Evolutionary conservation across 1,139 yeast species (phyloP), one percentile per base, ranked within the genome.

Genomic region (Debaryomyces nepalensis): DNA sequence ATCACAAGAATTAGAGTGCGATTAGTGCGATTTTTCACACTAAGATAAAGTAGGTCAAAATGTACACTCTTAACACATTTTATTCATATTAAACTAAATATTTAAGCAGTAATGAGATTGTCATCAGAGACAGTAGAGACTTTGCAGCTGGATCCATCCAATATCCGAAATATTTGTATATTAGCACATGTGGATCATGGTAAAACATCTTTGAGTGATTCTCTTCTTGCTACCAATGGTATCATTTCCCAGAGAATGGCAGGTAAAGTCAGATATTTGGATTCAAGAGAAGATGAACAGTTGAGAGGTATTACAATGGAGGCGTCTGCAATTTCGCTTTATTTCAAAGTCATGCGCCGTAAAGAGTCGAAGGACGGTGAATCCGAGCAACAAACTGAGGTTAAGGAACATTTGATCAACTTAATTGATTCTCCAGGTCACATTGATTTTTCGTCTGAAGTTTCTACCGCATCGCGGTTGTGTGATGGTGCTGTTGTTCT

Each of bases 151-250:
- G 78, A 84, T 49, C 83, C 96, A 1, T 68, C 76, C 8, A 70
- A 81, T 47, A 82, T 93, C 26, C 74, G 99, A 46, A 95, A 95
- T 63, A 89, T 95, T 35, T 95, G 99, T 64, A 90, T 95, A 48
- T 73, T 95, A 41, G 99, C 99, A 1, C 99, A 95, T 66, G 99
- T 95, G 23, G 99, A 95, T 61, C 99, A 95, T 61, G 99, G 99
- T 32, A 95, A 93, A 66, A 95, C 99, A 0, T 88, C 98, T 2
- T 71, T 95, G 34, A 87, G 97, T 41, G 99, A 95, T 63, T 87
- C 96, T 5, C 70, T 95, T 40, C 68, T 95, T 39, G 98, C 99
- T 21, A 86, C 96, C 39, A 95, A 95, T 66, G 99, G 99, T 41
- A 90, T 95, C 61, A 90, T 95, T 43, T 91, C 99, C 0, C 96